Percentiles rank a stretch among this genome's conserved stretches.
These are phyloP conservation scores for Phoma sp. DNA, from an alignment of 2,329 filamentous ascomycete genomes.

Conservation along the genomic window DNA sequence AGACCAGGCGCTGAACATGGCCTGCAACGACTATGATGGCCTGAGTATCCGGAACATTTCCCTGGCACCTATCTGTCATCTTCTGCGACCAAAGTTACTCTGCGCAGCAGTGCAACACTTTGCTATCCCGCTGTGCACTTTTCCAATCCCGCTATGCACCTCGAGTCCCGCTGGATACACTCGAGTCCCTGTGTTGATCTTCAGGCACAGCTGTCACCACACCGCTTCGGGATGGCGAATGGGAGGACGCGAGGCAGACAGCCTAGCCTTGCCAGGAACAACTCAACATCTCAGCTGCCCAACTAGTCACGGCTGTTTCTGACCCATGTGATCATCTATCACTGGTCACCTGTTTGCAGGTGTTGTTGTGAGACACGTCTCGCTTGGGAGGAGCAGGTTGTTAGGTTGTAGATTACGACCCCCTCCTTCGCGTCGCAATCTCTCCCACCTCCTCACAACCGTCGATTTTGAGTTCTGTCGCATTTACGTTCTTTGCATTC, in stretches of 20 bases:
- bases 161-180: no score
- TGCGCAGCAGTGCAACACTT: not conserved
- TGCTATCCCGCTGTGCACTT: not conserved
- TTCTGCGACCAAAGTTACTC: no score
- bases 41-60: not conserved
- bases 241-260: not conserved
- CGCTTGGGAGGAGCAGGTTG: conserved; percentile 5
- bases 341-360: conserved; percentile 8
- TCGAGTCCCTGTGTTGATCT: conserved; percentile 7
- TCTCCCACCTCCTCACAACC: not conserved
- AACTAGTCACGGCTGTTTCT: conserved; percentile 16
- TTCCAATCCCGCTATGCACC: not conserved
- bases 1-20: not conserved
- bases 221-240: conserved; percentile 13
- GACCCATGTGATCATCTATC: conserved; percentile 13
- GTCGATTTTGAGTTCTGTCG: not conserved
- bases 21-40: not conserved
- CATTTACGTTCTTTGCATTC: not conserved
- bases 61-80: no score
- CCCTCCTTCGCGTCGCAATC: conserved; percentile 14
- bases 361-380: conserved; percentile 20
- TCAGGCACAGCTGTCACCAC: conserved; percentile 12
- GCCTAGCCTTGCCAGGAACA: conserved; percentile 15
- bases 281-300: conserved; percentile 15
- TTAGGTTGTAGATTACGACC: not conserved